These are phyloP conservation scores for Chaetomiaceae sp. DNA, from an alignment of 2,329 filamentous ascomycete species.

Conservation along the genomic window DNA sequence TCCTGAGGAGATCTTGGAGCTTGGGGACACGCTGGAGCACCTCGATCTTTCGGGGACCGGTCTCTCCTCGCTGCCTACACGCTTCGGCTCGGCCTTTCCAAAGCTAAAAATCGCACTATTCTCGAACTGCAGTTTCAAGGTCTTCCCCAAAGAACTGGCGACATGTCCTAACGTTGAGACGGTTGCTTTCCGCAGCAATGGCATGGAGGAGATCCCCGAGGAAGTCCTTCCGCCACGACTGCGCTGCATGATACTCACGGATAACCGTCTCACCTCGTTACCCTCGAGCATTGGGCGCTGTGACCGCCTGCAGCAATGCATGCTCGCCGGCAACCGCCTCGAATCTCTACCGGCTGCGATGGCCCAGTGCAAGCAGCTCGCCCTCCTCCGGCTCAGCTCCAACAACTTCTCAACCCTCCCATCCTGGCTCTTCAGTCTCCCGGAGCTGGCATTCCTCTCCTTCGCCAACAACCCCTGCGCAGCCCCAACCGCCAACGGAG, in stretches of 20 bases:
- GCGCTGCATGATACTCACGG: conserved; percentile 46
- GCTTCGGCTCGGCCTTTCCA: conserved; percentile 36
- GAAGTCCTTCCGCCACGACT: conserved; percentile 39
- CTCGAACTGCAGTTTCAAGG: conserved; percentile 41
- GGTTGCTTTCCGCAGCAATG: conserved; percentile 45
- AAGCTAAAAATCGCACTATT: conserved; percentile 45
- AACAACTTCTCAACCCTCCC: conserved; percentile 40
- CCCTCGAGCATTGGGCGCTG: conserved; percentile 42
- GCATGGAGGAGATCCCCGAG: conserved; percentile 40
- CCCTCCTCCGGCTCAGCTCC: conserved; percentile 40
- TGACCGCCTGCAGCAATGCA: conserved; percentile 42
- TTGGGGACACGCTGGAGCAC: conserved; percentile 40
- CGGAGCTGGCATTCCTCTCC: conserved; percentile 43
- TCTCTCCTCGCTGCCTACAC: conserved; percentile 37
- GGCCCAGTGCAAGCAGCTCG: conserved; percentile 41
- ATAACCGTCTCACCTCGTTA: conserved; percentile 39
- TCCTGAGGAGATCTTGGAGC: conserved; percentile 38
- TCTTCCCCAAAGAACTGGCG: conserved; percentile 40
- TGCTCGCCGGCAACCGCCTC: conserved; percentile 46
- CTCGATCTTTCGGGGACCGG: conserved; percentile 47
- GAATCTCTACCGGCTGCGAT: conserved; percentile 38
- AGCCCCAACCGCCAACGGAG: conserved; percentile 18
- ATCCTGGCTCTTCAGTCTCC: conserved; percentile 41
- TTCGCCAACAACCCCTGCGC: conserved; percentile 46
- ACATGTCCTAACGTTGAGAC: conserved; percentile 44